A percentile compares a stretch with the other conserved stretches of the same genome.
Evolutionary conservation across 768 basidiomycete species (phyloP).

Genomic region (Calocybe cyanea): DNA sequence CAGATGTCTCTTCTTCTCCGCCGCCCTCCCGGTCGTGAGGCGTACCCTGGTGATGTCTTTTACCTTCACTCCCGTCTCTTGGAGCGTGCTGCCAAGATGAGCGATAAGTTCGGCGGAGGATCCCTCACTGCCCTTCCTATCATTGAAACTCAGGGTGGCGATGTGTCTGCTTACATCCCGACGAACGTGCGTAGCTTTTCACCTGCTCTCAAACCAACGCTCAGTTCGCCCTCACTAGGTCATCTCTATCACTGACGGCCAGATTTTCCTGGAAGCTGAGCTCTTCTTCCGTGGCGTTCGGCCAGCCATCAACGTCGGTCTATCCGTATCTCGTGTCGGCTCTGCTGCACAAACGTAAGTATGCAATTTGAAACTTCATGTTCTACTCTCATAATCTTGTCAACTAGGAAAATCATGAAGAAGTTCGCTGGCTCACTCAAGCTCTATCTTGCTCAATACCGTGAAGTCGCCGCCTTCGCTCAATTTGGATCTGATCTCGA

Average conservation of each 20-base stretch:
- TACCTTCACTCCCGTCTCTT: conserved; percentile 99
- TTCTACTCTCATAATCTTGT: conserved; percentile 4
- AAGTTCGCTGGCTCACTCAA: conserved; percentile 99
- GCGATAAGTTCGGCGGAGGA: conserved; percentile 97
- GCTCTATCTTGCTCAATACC: conserved; percentile 99
- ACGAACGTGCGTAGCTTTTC: conserved; percentile 60
- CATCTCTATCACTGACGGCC: conserved; percentile 99
- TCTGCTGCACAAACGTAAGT: conserved; percentile 98
- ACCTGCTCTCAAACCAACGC: conserved; percentile 1
- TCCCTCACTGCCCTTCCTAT: conserved; percentile 98
- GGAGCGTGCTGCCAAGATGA: conserved; percentile 99
- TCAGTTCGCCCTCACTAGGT: conserved; percentile 56
- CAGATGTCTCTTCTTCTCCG: conserved; percentile 99
- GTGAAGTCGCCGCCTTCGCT: conserved; percentile 99
- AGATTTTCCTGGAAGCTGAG: conserved; percentile 99
- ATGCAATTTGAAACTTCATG: background rate
- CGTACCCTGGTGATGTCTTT: conserved; percentile 99
- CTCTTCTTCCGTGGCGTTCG: conserved; percentile 99
- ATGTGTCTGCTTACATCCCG: conserved; percentile 99
- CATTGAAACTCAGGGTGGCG: conserved; percentile 99
- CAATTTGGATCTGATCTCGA: conserved; percentile 99
- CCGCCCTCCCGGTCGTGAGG: conserved; percentile 99
- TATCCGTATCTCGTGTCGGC: conserved; percentile 99
- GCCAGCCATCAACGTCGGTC: conserved; percentile 99
- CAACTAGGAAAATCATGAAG: conserved; percentile 95